Conservation (phyloP, 2,329 filamentous ascomycete genomes). For the Arthrobotrys conoides region DNA sequence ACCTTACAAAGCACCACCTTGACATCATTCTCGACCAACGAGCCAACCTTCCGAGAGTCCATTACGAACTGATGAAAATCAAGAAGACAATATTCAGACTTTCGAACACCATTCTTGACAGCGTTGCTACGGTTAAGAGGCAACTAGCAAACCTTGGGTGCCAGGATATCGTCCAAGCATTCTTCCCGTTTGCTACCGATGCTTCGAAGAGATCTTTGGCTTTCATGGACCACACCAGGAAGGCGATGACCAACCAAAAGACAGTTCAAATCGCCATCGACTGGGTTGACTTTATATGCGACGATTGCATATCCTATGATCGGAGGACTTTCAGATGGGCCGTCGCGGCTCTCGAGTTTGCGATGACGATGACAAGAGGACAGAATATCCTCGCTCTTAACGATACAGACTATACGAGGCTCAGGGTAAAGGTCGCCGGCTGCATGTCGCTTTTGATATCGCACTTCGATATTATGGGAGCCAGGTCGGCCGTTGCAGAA, state of each 20-base stretch:
- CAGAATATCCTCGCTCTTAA: conserved; percentile 92
- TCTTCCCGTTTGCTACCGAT: conserved; percentile 98
- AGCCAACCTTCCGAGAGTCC: conserved; percentile 93
- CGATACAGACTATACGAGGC: conserved; percentile 85
- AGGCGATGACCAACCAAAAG: conserved; percentile 97
- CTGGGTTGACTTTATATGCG: conserved; percentile 98
- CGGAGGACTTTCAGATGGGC: conserved; percentile 98
- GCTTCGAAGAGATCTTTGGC: conserved; percentile 95
- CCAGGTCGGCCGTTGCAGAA: conserved; percentile 92
- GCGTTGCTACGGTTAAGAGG: conserved; percentile 89
- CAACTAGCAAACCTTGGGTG: conserved; percentile 88
- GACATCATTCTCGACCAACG: conserved; percentile 92
- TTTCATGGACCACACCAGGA: conserved; percentile 94
- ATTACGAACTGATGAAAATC: conserved; percentile 90
- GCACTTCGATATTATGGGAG: conserved; percentile 99
- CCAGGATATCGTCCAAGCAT: conserved; percentile 96
- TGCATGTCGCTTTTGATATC: conserved; percentile 98
- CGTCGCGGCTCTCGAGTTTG: conserved; percentile 93
- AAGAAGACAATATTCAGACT: conserved; percentile 96
- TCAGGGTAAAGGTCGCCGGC: conserved; percentile 90
- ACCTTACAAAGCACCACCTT: conserved; percentile 84
- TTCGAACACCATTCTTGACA: conserved; percentile 98
- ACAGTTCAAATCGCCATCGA: conserved; percentile 92
- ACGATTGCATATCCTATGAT: conserved; percentile 94
- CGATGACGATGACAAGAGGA: conserved; percentile 96